Conservation (phyloP, 306 rosid genomes). For the Phaseolus lunatus region DNA sequence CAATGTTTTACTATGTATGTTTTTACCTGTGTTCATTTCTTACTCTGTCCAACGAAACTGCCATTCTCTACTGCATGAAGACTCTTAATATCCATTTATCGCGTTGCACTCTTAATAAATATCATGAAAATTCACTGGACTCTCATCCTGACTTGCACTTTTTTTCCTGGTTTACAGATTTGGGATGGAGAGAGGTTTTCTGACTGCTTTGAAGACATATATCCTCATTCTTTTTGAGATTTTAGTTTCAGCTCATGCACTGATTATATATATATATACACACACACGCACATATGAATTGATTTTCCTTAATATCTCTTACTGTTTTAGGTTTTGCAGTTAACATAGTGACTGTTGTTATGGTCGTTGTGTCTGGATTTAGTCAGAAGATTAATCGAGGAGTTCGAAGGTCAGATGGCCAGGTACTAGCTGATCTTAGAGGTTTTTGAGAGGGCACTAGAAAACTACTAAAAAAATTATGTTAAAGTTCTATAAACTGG, state of each 20-base stretch:
- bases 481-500: constrained; percentile 12
- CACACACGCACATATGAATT: not conserved
- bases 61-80: not conserved
- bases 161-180: constrained; percentile 63
- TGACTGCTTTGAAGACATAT: constrained; percentile 75
- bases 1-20: not conserved
- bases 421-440: constrained; percentile 33
- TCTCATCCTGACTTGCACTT: constrained; percentile 10
- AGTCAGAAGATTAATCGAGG: constrained; percentile 44
- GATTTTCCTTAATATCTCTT: constrained; percentile 61
- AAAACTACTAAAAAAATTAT: not conserved
- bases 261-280: not conserved
- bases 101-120: not conserved
- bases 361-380: constrained; percentile 61
- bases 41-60: not conserved
- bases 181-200: constrained; percentile 77
- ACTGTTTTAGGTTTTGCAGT: constrained; percentile 78
- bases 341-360: constrained; percentile 64
- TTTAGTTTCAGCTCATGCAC: constrained; percentile 34
- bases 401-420: constrained; percentile 56
- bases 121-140: constrained; percentile 17
- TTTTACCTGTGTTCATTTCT: not conserved
- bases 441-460: not conserved
- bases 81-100: constrained; percentile 23
- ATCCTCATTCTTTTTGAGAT: constrained; percentile 61